Percentiles rank a stretch among this genome's conserved stretches.
phyloP scores from a whole-genome alignment of 2,329 filamentous ascomycete genomes.

The Calonectria naviculata region DNA sequence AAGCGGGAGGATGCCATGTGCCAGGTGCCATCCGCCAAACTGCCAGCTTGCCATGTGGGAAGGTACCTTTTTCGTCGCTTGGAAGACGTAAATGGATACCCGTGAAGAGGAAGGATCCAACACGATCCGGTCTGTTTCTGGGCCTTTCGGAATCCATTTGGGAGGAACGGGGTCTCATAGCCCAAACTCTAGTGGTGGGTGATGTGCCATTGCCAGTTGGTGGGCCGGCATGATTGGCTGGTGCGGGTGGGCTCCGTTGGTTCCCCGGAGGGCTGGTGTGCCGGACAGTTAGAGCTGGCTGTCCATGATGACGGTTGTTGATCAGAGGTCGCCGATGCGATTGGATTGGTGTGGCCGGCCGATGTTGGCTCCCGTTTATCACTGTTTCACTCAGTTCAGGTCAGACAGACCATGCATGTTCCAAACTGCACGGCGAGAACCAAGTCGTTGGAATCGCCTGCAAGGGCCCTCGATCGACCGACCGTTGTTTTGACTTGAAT shows the following conservation, averaged over 20 bases:
- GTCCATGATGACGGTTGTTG: background rate
- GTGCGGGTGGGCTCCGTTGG: conserved; percentile 1
- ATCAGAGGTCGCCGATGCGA: background rate
- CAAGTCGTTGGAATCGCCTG: background rate
- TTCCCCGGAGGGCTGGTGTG: conserved; percentile 9
- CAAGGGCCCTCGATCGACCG: conserved; percentile 5
- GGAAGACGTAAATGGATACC: background rate
- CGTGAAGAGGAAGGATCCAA: background rate
- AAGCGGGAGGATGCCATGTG: conserved; percentile 20
- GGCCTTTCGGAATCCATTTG: background rate
- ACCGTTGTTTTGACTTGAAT: background rate
- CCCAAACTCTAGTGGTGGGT: background rate
- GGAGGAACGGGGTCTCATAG: background rate
- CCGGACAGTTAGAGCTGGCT: background rate
- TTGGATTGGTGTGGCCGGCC: background rate
- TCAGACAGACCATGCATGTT: conserved; percentile 13
- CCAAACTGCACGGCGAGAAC: background rate
- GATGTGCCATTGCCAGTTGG: background rate
- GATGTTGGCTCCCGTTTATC: background rate
- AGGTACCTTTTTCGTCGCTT: background rate
- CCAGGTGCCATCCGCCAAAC: background rate
- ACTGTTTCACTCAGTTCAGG: background rate
- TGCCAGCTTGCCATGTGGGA: conserved; percentile 14
- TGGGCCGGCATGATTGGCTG: background rate
- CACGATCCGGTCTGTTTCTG: background rate